phyloP scores from a whole-genome alignment of 257 asterid genomes.

The Lavandula angustifolia region DNA sequence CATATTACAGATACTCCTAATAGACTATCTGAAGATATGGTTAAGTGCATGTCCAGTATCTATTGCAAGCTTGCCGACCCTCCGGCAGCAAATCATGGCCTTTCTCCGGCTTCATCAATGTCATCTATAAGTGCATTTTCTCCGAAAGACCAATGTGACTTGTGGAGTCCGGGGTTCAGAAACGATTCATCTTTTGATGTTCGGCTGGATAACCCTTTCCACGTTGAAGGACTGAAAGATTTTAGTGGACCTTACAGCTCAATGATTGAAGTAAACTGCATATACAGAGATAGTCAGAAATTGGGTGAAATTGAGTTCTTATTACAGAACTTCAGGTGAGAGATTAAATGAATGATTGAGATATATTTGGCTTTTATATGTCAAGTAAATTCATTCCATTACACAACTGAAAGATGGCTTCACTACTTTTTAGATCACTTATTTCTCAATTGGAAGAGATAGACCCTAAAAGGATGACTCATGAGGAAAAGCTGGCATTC shows the following conservation, averaged over 20 bases:
- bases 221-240: slow-evolving; percentile 85
- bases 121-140: slow-evolving; percentile 81
- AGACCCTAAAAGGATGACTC: slow-evolving; percentile 74
- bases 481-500: slow-evolving; percentile 91
- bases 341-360: slow-evolving; percentile 4
- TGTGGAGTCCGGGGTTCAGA: slow-evolving; percentile 88
- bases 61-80: slow-evolving; percentile 93
- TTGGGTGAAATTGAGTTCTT: slow-evolving; percentile 69
- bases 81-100: slow-evolving; percentile 60
- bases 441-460: slow-evolving; percentile 80
- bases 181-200: slow-evolving; percentile 79
- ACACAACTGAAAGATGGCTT: slow-evolving; percentile 5
- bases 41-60: slow-evolving; percentile 82
- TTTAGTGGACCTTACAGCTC: slow-evolving; percentile 99
- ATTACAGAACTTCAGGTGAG: slow-evolving; percentile 77
- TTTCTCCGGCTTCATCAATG: slow-evolving; percentile 78
- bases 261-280: slow-evolving; percentile 86
- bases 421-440: slow-evolving; percentile 62
- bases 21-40: slow-evolving; percentile 93
- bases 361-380: no score
- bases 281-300: slow-evolving; percentile 79
- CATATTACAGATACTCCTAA: slow-evolving; percentile 81
- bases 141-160: slow-evolving; percentile 71
- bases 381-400: slow-evolving; percentile 1
- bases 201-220: slow-evolving; percentile 91